A percentile compares a stretch with the other conserved stretches of the same genome.
These are phyloP conservation scores for Aspergillus ustus DNA, from an alignment of 2,329 filamentous ascomycete species.

Conservation along the genomic window DNA sequence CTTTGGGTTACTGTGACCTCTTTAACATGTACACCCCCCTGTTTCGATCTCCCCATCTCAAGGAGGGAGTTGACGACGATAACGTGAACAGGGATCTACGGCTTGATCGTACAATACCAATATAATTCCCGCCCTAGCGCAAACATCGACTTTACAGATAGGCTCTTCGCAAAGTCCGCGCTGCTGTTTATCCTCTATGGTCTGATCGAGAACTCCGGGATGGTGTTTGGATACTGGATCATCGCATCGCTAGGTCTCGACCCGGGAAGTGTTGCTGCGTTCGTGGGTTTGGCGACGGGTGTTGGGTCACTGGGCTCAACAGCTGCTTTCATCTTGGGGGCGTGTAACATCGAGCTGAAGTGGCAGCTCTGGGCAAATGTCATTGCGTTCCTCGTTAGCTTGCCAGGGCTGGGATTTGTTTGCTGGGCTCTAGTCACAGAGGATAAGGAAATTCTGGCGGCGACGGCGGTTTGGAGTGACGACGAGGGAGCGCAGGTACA, in stretches of 20 bases:
- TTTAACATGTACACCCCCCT: no score
- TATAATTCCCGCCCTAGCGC: background rate
- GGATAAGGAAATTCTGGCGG: background rate
- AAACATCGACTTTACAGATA: background rate
- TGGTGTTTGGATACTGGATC: background rate
- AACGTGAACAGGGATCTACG: no score
- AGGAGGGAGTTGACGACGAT: no score
- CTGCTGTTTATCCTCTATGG: background rate
- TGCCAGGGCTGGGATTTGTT: background rate
- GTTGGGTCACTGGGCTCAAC: background rate
- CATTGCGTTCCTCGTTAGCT: background rate
- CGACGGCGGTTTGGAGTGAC: background rate
- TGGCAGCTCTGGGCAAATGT: background rate
- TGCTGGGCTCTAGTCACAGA: background rate
- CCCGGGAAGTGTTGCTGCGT: background rate
- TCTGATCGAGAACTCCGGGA: background rate
- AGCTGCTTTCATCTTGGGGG: background rate
- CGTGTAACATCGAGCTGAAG: background rate
- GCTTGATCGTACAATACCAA: no score
- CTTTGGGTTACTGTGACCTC: no score
- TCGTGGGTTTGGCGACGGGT: background rate
- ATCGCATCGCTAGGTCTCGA: background rate
- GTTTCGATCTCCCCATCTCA: no score
- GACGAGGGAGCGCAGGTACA: background rate
- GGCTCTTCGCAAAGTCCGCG: background rate